Base-by-base conservation (phyloP, 1,139 yeast genomes). In the Yamadazyma mexicana region DNA sequence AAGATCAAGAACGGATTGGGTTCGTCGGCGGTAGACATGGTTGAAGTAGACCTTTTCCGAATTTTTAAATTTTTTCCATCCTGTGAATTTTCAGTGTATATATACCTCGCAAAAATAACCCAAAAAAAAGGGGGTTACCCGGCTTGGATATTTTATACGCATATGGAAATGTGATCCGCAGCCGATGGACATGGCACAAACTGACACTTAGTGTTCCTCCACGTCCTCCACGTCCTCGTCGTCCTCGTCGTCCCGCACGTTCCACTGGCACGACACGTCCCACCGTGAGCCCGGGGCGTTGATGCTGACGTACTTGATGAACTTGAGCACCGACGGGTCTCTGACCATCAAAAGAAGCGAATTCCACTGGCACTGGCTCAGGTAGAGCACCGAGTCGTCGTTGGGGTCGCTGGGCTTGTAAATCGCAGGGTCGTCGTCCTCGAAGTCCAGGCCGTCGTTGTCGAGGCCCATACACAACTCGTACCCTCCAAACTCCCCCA, bases 401-500 rank as follows among this genome's bases (percentile, higher is more conserved):
- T 61, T 56, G 14, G 78, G 79, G 39, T 78, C 87, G 33, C 75
- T 77, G 4, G 74, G 66, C 45, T 66, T 70, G 58, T 78, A 78
- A 29, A 78, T 66, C 1, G 83, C 83, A 2, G 83, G 82, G 49
- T 78, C 83, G 48, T 77, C 73, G 37, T 69, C 74, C 20, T 61
- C 66, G 24, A 70, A 75, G 17, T 70, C 79, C n/a, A 64, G 70
- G 2, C 66, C 73, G 10, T 69, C 73, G 12, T 55, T 63, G 32
- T 78, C 80, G 41, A 77, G 68, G 11, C 80, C 75, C 94, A 94
- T 86, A 55, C 94, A 85, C 39, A 94, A 69, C 54, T 92, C 97
- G 62, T 94, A 94, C 1, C 98, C 99, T 27, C 99, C 99, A 42
- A 73, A 69, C 52, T 87, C 96, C 14, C 96, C 97, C 39, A 78